Base-by-base conservation (phyloP, 2,329 filamentous ascomycete species). In the Ophiostoma fasciatum region DNA sequence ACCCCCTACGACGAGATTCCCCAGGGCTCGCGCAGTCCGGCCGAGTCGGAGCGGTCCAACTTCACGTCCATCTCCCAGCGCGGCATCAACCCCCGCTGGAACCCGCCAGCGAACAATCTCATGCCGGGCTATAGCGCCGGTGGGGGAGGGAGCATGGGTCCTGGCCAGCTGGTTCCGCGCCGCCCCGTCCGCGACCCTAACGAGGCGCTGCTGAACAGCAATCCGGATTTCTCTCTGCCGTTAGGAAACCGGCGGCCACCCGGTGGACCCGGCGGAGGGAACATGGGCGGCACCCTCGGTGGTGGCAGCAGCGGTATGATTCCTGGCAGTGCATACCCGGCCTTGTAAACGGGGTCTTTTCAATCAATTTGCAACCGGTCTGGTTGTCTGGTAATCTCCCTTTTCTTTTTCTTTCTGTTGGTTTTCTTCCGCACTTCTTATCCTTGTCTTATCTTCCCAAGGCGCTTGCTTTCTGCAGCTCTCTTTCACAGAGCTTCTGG, bases 31-130 rank as follows among this genome's bases (percentile, higher is more conserved):
- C 71, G 81, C 48, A 88, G 77, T 48, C 85, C 82, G 22, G 73
- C 77, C 21, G 71, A 77, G 48, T 88, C 80, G 43, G 83, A 94
- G 50, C 70, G 74, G 18, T 88, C 78, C 31, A 82, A 80, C 47
- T 94, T 94, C 57, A 94, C 88, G 2, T 90, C 82, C 10, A 79
- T 96, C 31, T 88, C 80, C 0, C 85, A 94, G 56, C 72, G 88
- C 23, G 81, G 82, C 1, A 63, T 94, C 37, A 94, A 94, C 54
- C 88, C 87, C 7, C 76, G 78, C 41, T 94, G 88, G 87, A 73
- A 80, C 43, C 73, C 70, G 3, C 62, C 66, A 30, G 56, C 58
- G 12, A 53, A 60, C 13, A 36, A 21, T 15, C 54, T 62, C 26
- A 53, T 60, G 46, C 60, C 57, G 36, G 59, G 59, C 8, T 22